Base-by-base conservation (phyloP, 139 green algal species). In the Chlamydomonas sphaeroides region DNA sequence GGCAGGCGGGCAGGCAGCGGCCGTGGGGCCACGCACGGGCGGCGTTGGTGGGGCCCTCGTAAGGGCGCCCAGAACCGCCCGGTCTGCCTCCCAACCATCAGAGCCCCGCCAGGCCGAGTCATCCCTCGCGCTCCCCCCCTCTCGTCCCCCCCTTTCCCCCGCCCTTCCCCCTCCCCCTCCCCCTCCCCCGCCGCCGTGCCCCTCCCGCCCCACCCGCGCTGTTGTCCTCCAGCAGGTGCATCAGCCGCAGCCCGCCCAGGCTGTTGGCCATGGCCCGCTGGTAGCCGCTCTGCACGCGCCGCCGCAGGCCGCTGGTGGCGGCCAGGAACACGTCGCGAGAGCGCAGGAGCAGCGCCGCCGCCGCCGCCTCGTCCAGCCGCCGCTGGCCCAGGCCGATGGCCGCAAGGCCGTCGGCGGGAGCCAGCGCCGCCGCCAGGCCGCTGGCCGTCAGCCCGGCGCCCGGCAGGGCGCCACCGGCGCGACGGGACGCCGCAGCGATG, bases 151-250 rank as follows among this genome's bases (percentile, higher is more conserved):
- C n/a, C n/a, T n/a, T n/a, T n/a, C n/a, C n/a, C n/a, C n/a, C n/a
- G n/a, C n/a, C n/a, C n/a, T n/a, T n/a, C n/a, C n/a, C n/a, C n/a
- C n/a, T n/a, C n/a, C n/a, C n/a, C n/a, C n/a, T n/a, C n/a, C 28
- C 7, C n/a, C 65, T 33, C 35, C 39, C n/a, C 39, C 61, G 8
- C 33, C 15, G 28, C 11, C 49, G 32, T 32, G n/a, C 5, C 30
- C 30, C 20, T 45, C 84, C 2, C 76, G 87, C 87, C 88, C 2
- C 76, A 91, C 87, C 88, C 30, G 62, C 75, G 33, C 78, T 85
- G 74, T 80, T 90, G 79, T 92, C 88, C 63, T 92, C 88, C 41
- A 89, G 63, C 61, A 88, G 51, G 69, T 89, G 85, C 88, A 90
- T 84, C 15, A 76, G 38, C 49, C 82, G 32, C 74, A 87, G 57